These are phyloP conservation scores for Suhomyces panamericanus DNA, from an alignment of 1,139 yeast species.

Conservation along the genomic window DNA sequence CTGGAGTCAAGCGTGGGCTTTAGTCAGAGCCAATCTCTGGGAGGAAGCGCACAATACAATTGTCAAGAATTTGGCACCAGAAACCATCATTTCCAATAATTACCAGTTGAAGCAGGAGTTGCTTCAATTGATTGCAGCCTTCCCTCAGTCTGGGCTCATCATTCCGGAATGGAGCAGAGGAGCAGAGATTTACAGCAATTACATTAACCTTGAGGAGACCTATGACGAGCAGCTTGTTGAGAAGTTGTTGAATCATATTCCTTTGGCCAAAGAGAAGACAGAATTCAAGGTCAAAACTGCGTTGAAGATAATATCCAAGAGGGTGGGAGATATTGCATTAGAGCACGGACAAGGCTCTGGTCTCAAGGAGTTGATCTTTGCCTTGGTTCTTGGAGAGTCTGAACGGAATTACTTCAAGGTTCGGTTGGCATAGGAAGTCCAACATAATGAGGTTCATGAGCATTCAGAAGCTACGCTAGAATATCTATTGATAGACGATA, in stretches of 20 bases:
- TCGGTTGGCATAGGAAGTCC: slow-evolving; percentile 10
- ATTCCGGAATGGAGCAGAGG: slow-evolving; percentile 62
- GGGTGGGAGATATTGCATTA: slow-evolving; percentile 44
- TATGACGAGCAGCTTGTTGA: slow-evolving; percentile 19
- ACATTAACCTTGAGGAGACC: slow-evolving; percentile 30
- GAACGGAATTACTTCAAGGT: slow-evolving; percentile 41
- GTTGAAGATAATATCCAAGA: slow-evolving; percentile 50
- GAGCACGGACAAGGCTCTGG: slow-evolving; percentile 12
- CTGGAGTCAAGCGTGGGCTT: slow-evolving; percentile 60
- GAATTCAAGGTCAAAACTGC: slow-evolving; percentile 46
- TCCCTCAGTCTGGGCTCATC: slow-evolving; percentile 44
- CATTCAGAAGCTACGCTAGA: not conserved
- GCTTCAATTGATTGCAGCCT: slow-evolving; percentile 39
- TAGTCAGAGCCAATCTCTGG: slow-evolving; percentile 62
- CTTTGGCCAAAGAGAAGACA: slow-evolving; percentile 32
- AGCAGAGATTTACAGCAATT: slow-evolving; percentile 57
- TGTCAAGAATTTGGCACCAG: slow-evolving; percentile 65
- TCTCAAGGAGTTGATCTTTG: not conserved
- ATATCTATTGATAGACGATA: no score
- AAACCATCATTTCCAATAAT: slow-evolving; percentile 51
- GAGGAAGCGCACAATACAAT: slow-evolving; percentile 65
- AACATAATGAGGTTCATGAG: not conserved
- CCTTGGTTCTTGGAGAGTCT: slow-evolving; percentile 41
- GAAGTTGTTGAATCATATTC: slow-evolving; percentile 45
- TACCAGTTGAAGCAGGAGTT: slow-evolving; percentile 27